Evolutionary conservation across 208 protist species (phyloP).

Genomic region (Leishmania turanica): DNA sequence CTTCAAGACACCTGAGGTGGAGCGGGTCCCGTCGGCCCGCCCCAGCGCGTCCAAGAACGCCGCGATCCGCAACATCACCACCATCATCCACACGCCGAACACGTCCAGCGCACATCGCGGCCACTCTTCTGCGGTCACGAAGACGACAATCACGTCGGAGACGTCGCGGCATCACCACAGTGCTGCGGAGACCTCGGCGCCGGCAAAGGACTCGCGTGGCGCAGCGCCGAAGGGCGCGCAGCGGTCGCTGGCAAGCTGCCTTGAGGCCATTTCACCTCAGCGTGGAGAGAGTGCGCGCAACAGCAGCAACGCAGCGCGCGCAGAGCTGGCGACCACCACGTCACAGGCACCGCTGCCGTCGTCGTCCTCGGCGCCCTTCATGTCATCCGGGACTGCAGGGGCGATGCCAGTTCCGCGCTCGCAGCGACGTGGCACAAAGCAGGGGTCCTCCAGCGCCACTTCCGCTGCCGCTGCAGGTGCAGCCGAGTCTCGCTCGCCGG

Average conservation of each 20-base stretch:
- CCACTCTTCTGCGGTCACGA: background rate
- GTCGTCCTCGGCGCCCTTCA: constrained; percentile 1
- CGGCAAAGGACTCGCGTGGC: background rate
- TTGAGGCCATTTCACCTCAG: constrained; percentile 25
- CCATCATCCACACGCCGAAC: constrained; percentile 34
- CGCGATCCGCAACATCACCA: constrained; percentile 28
- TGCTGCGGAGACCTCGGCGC: background rate
- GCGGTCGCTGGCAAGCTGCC: constrained; percentile 31
- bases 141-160: constrained; percentile 1
- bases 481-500: background rate
- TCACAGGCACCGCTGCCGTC: background rate
- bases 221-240: constrained; percentile 19
- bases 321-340: background rate
- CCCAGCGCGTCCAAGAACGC: constrained; percentile 35
- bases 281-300: background rate
- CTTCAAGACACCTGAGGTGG: constrained; percentile 32
- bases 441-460: background rate
- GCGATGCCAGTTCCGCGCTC: constrained; percentile 29
- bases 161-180: background rate
- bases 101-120: background rate
- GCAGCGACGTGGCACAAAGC: constrained; percentile 12
- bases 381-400: constrained; percentile 3
- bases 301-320: background rate
- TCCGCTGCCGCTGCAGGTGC: constrained; percentile 1
- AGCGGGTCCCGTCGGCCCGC: constrained; percentile 32